Conservation (phyloP, 139 green algal genomes). For the Nannochloris sp. region DNA sequence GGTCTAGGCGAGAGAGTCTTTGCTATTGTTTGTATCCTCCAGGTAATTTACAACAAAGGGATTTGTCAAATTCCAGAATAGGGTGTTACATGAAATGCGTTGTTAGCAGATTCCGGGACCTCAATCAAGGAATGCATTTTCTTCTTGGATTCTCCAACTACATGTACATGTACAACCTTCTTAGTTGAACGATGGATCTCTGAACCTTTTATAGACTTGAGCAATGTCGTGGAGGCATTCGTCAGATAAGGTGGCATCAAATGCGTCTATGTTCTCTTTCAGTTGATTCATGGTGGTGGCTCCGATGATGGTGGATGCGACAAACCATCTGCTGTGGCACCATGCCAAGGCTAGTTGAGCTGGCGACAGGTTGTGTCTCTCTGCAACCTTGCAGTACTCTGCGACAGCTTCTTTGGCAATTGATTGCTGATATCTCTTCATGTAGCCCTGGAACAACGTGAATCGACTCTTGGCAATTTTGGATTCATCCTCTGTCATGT, state of each 20-base stretch:
- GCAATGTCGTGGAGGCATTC: slow-evolving; percentile 55
- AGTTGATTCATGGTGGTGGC: slow-evolving; percentile 81
- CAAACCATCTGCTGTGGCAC: slow-evolving; percentile 55
- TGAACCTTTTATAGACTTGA: slow-evolving; percentile 42
- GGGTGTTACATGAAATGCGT: no score
- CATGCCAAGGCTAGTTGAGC: slow-evolving; percentile 75
- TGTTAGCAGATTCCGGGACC: no score
- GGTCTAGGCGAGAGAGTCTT: no score
- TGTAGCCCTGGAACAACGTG: slow-evolving; percentile 69
- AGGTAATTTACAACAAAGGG: no score
- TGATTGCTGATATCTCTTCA: slow-evolving; percentile 48
- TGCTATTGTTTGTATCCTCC: no score
- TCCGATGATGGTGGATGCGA: slow-evolving; percentile 79
- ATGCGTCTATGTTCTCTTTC: slow-evolving; percentile 71
- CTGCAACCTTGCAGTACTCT: slow-evolving; percentile 59
- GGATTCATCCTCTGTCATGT: slow-evolving; percentile 26
- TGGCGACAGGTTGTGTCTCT: slow-evolving; percentile 62
- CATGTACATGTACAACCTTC: no score
- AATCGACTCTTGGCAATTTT: slow-evolving; percentile 38
- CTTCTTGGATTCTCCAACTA: no score
- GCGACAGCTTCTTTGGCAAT: slow-evolving; percentile 46
- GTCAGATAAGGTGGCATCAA: slow-evolving; percentile 41
- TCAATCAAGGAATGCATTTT: no score
- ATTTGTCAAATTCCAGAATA: no score
- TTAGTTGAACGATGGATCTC: slow-evolving; percentile 46